phyloP scores from a whole-genome alignment of 1,284 basidiomycete species.

The Boletus coffeatus region DNA sequence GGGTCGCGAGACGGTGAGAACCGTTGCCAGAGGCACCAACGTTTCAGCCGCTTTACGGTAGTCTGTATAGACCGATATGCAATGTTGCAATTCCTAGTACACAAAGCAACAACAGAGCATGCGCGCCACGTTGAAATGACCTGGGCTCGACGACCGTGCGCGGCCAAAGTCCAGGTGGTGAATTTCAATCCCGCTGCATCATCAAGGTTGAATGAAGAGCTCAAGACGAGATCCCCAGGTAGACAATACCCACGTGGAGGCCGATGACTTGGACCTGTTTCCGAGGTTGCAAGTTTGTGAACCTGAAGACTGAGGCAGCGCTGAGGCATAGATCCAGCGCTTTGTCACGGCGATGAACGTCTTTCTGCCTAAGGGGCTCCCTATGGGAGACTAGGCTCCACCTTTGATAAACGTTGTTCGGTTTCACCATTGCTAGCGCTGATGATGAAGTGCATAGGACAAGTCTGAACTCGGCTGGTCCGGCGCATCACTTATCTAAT shows the following conservation, averaged over 20 bases:
- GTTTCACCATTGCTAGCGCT: not conserved
- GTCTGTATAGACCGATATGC: not conserved
- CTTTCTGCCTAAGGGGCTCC: no score
- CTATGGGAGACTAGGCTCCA: no score
- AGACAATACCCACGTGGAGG: not conserved
- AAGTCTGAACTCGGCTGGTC: no score
- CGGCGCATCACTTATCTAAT: no score
- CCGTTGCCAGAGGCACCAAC: not conserved
- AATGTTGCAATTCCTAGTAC: not conserved
- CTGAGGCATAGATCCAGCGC: not conserved
- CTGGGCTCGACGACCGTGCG: not conserved
- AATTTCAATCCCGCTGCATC: not conserved
- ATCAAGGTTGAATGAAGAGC: not conserved
- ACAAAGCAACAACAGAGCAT: not conserved
- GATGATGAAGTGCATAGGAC: no score
- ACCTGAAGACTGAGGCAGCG: not conserved
- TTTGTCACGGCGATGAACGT: not conserved
- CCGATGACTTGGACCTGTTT: not conserved
- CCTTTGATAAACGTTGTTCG: not conserved
- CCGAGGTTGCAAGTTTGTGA: not conserved
- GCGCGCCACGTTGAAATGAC: not conserved
- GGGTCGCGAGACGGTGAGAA: not conserved
- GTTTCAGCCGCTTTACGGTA: not conserved
- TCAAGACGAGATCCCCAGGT: not conserved
- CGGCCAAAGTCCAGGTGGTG: not conserved